Base-by-base conservation (phyloP, 768 basidiomycete species). In the Boletus tylopilopsis region DNA sequence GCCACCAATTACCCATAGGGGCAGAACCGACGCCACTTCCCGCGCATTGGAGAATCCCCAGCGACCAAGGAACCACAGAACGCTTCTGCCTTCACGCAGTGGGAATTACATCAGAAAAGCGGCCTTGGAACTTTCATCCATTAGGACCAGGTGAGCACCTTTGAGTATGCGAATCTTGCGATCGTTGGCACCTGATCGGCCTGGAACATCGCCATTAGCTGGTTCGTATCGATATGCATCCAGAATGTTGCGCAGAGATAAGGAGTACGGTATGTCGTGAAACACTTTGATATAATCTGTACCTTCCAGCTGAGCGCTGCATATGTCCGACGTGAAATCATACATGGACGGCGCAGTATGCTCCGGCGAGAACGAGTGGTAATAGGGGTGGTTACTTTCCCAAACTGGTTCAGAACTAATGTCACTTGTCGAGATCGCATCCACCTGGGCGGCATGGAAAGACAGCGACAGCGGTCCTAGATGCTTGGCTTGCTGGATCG, bases 231-330 rank as follows among this genome's bases (percentile, higher is more conserved):
- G 59, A 75, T 82, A 84, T 13, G 73, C 69, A 59, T 82, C 76
- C 38, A 84, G 63, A 27, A 79, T 55, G 48, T 69, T 74, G 38
- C 82, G 72, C 13, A 84, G 61, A 51, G 68, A 64, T 63, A 81
- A 72, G 7, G 78, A 71, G 54, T 72, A 68, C 32, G 61, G 53
- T 25, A 74, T 71, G 53, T 82, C 80, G 57, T 82, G 81, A 61
- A 81, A 82, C 29, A 84, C 63, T 61, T 80, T 82, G 68, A 84
- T 76, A 55, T 78, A 70, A 57, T 84, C 81, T 37, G 69, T 59
- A 8, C 49, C 49, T 32, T 67, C 66, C 42, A 76, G 47, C 18
- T 58, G 58, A 11, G 53, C 46, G 25, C 24, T 53, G 53, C 50
- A 54, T 15, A 59, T 44, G 23, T 61, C 61, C 32, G 50, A 30